Conservation (phyloP, 176 grass and related monocot genomes). For the Pontederia paniculata region DNA sequence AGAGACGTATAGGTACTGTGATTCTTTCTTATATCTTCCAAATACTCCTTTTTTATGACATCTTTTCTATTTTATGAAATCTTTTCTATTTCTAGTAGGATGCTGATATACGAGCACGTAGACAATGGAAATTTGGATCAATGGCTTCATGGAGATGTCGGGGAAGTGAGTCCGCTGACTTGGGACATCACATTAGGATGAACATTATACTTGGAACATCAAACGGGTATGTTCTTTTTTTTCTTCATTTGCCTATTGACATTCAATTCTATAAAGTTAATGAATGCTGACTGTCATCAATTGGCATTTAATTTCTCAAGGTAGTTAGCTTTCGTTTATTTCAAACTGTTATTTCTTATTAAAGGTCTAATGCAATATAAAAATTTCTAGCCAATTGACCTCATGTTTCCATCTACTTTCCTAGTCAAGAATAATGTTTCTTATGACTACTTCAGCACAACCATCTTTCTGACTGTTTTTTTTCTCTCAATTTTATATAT, state of each 20-base stretch:
- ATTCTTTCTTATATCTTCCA: neutral
- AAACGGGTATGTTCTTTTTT: conserved; percentile 48
- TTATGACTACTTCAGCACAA: no score
- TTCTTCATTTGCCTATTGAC: neutral
- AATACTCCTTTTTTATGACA: neutral
- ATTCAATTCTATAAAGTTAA: no score
- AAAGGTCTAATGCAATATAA: no score
- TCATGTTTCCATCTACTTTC: no score
- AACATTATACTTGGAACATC: conserved; percentile 93
- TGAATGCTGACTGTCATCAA: no score
- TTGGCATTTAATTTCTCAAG: no score
- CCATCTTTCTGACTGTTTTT: neutral
- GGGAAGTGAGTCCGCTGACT: conserved; percentile 48
- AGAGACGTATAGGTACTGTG: conserved; percentile 61
- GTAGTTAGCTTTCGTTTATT: no score
- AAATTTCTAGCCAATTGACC: no score
- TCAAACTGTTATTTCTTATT: no score
- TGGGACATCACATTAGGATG: conserved; percentile 97
- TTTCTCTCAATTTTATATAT: neutral
- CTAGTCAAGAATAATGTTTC: no score
- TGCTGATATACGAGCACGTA: conserved; percentile 87
- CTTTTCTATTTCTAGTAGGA: conserved; percentile 23
- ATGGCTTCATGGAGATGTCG: conserved; percentile 73
- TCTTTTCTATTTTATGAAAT: neutral
- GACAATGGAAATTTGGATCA: conserved; percentile 84